phyloP scores from a whole-genome alignment of 2,329 filamentous ascomycete genomes.

The Phyllosticta paracitricarpa region DNA sequence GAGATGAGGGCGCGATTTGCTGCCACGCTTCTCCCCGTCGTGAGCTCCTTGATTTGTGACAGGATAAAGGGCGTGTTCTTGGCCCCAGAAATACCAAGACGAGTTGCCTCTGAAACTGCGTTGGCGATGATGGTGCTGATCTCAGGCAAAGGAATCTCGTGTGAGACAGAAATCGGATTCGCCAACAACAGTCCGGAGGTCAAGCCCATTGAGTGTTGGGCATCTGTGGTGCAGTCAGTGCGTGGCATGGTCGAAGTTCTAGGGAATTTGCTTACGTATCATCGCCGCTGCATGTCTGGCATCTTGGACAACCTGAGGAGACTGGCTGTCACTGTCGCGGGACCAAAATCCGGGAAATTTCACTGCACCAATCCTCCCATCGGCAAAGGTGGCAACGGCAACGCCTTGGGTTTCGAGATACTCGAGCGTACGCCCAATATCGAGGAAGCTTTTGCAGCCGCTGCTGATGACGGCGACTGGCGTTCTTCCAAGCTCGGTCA shows the following conservation, averaged over 20 bases:
- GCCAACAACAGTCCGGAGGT: conserved; percentile 77
- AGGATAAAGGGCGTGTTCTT: conserved; percentile 81
- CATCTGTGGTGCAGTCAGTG: conserved; percentile 37
- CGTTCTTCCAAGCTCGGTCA: conserved; percentile 86
- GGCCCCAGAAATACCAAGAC: conserved; percentile 49
- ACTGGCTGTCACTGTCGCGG: conserved; percentile 71
- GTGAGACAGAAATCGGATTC: conserved; percentile 69
- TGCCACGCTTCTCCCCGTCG: conserved; percentile 56
- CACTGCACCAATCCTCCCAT: conserved; percentile 60
- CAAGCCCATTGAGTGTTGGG: conserved; percentile 62
- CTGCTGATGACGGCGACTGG: conserved; percentile 80
- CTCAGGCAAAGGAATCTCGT: conserved; percentile 54
- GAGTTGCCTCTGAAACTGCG: conserved; percentile 27
- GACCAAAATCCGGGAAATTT: conserved; percentile 93
- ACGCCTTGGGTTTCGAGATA: conserved; percentile 65
- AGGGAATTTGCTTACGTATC: conserved; percentile 45
- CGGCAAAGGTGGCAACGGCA: conserved; percentile 79
- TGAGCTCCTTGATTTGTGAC: conserved; percentile 67
- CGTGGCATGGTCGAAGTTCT: too few relatives aligned
- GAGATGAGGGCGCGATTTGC: conserved; percentile 66
- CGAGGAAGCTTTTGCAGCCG: conserved; percentile 92
- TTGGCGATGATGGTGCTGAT: conserved; percentile 32
- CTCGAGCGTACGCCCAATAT: conserved; percentile 83
- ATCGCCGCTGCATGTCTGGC: conserved; percentile 84
- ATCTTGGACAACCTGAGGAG: conserved; percentile 62